These are phyloP conservation scores for Phytopythium aichiense DNA, from an alignment of 352 stramenopile species.

Conservation along the genomic window DNA sequence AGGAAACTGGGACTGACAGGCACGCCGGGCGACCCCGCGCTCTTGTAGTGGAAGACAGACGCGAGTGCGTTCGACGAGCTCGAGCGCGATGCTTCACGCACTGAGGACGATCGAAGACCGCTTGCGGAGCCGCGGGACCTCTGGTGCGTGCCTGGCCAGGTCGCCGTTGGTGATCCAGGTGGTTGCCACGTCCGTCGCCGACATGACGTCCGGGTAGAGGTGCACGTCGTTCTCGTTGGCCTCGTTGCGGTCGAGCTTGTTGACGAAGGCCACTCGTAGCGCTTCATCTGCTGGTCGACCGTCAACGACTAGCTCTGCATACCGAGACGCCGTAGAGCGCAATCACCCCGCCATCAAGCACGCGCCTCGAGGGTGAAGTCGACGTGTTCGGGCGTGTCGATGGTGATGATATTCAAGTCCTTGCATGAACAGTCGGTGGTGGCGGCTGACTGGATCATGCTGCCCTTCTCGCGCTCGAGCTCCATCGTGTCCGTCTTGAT, in stretches of 20 bases:
- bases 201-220: conserved; percentile 44
- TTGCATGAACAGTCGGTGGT: conserved; percentile 95
- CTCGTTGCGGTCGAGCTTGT: conserved; percentile 95
- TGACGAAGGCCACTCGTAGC: conserved; percentile 99
- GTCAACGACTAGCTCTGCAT: conserved; percentile 99
- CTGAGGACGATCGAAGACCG: conserved; percentile 79
- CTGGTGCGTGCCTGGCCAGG: conserved; percentile 28
- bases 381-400: conserved; percentile 99
- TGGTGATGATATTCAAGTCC: conserved; percentile 99
- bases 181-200: conserved; percentile 45
- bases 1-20: background rate
- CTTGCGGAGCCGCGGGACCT: conserved; percentile 58
- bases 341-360: conserved; percentile 97
- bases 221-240: conserved; percentile 16
- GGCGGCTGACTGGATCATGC: conserved; percentile 98
- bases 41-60: conserved; percentile 17
- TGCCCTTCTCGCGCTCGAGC: conserved; percentile 99
- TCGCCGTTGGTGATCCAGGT: conserved; percentile 46
- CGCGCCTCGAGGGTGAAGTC: conserved; percentile 99
- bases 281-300: conserved; percentile 99
- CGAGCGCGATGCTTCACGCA: conserved; percentile 57
- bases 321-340: conserved; percentile 88
- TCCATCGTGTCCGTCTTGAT: conserved; percentile 99
- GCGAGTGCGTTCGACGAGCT: conserved; percentile 51
- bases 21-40: conserved; percentile 9